Percentiles rank a stretch among this genome's conserved stretches.
Evolutionary conservation across 2,329 filamentous ascomycete genomes (phyloP).

Genomic region (Verticillium longisporum): DNA sequence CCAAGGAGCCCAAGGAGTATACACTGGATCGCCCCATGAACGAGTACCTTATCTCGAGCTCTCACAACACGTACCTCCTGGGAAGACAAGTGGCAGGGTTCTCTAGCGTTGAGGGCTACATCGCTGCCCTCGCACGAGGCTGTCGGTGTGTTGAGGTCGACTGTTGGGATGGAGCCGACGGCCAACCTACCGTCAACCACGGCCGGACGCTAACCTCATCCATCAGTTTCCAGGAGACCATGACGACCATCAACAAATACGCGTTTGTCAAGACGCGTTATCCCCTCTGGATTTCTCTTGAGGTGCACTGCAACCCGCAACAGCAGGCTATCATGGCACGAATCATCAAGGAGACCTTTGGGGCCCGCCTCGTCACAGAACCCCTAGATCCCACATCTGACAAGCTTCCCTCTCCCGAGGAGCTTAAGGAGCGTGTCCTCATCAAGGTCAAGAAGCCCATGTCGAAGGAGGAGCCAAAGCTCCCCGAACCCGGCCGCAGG

Average conservation of each 20-base stretch:
- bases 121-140: slow-evolving; percentile 76
- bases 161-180: slow-evolving; percentile 91
- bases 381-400: slow-evolving; percentile 63
- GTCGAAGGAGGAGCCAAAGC: slow-evolving; percentile 30
- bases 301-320: slow-evolving; percentile 80
- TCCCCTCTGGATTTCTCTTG: slow-evolving; percentile 88
- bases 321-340: slow-evolving; percentile 87
- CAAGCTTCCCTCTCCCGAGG: slow-evolving; percentile 75
- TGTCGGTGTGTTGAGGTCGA: slow-evolving; percentile 97
- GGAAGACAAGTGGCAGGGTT: slow-evolving; percentile 84
- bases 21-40: slow-evolving; percentile 78
- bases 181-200: slow-evolving; percentile 83
- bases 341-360: slow-evolving; percentile 81
- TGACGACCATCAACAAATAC: slow-evolving; percentile 90
- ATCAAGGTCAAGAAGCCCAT: slow-evolving; percentile 83
- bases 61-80: slow-evolving; percentile 94
- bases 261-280: slow-evolving; percentile 84
- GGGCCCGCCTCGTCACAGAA: slow-evolving; percentile 68
- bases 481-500: slow-evolving; percentile 35
- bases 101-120: slow-evolving; percentile 93
- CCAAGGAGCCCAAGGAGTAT: slow-evolving; percentile 52
- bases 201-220: slow-evolving; percentile 83
- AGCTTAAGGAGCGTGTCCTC: slow-evolving; percentile 75
- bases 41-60: slow-evolving; percentile 97
- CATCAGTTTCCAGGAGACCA: slow-evolving; percentile 85